phyloP scores from a whole-genome alignment of 371 early-diverging fungal genomes.

The Mucor racemosus region DNA sequence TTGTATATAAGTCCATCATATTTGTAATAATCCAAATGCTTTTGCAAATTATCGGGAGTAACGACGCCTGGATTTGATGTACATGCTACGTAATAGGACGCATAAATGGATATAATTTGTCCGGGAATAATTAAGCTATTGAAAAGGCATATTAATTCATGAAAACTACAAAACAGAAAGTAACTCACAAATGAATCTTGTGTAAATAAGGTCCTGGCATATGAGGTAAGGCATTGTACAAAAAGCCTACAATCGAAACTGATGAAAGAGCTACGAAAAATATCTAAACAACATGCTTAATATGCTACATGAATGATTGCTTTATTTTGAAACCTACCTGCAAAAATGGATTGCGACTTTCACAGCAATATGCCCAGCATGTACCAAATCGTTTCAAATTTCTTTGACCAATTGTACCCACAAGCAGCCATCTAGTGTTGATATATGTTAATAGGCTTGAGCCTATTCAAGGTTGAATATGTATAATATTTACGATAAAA shows the following conservation, averaged over 20 bases:
- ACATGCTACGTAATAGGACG: conserved; percentile 61
- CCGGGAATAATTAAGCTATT: conserved; percentile 54
- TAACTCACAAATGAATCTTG: conserved; percentile 36
- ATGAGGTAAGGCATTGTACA: conserved; percentile 42
- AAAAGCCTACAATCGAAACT: conserved; percentile 33
- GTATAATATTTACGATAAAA: conserved; percentile 28
- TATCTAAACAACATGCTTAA: conserved; percentile 18
- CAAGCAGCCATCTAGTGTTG: neutral
- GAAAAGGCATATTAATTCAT: neutral
- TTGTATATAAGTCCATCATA: conserved; percentile 70
- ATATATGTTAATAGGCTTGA: too few species aligned
- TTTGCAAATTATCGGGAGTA: conserved; percentile 55
- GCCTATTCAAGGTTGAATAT: neutral
- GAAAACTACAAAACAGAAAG: neutral
- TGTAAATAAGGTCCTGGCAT: conserved; percentile 47
- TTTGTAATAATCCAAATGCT: conserved; percentile 56
- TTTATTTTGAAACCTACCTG: conserved; percentile 29
- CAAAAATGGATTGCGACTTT: conserved; percentile 54
- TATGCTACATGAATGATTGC: neutral
- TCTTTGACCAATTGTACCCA: conserved; percentile 25
- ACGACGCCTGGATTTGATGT: conserved; percentile 70
- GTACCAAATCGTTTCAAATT: conserved; percentile 26
- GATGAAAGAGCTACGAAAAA: conserved; percentile 41
- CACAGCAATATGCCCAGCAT: conserved; percentile 49
- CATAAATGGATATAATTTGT: conserved; percentile 64